Base-by-base conservation (phyloP, 1,284 basidiomycete genomes). In the Trametes polyzona region DNA sequence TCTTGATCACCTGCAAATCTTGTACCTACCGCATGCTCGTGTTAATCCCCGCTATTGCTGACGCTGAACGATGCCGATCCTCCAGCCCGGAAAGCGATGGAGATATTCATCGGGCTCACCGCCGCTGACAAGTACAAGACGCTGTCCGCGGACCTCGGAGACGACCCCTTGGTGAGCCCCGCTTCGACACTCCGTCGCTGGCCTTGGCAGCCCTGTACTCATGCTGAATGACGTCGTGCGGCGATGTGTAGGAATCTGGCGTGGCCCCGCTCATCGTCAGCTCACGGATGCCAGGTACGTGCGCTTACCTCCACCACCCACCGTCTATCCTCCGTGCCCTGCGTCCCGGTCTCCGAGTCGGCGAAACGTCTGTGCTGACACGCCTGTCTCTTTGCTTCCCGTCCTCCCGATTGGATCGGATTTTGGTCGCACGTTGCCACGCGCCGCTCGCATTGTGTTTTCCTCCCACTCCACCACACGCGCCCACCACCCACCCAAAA, bases 91-190 rank as follows among this genome's bases (percentile, higher is more conserved):
- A 77, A 82, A 29, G 78, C 82, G 5, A 78, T 87, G 69, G 73
- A 83, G 59, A 71, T 87, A 29, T 96, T 96, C 67, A 76, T 85
- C 11, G 87, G 79, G 3, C 74, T 96, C 23, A 80, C 82, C 0
- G 86, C 90, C 1, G 78, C 91, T 0, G 95, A 95, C 66, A 90
- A 89, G 2, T 95, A 91, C 73, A 78, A 83, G 66, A 87, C 81
- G 9, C 77, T 95, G 67, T 74, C 87, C 12, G 78, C 81, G 30
- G 82, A 87, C 59, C 70, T 94, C 4, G 85, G 85, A 9, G 78
- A 82, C 8, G 95, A 96, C 70, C 83, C 85, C 1, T 79, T 81
- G 76, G 91, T 83, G 56, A 44, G 69, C 58, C 2, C 24, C 32
- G 32, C 39, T 23, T 27, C 26, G 37, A 6, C 11, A 9, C 36